phyloP scores from a whole-genome alignment of 192 early-diverging fungal genomes.

The Podila minutissima region DNA sequence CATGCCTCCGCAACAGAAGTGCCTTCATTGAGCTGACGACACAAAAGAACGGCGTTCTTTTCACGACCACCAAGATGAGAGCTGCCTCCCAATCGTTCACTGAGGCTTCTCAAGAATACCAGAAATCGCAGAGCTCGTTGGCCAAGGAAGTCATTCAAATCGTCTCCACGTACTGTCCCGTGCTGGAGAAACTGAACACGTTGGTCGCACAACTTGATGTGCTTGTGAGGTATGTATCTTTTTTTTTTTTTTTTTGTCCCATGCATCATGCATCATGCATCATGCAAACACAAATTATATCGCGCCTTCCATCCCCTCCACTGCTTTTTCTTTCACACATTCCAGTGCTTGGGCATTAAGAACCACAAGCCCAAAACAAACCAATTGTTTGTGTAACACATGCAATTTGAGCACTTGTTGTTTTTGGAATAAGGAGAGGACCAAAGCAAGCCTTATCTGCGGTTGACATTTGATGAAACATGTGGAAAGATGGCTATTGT shows the following conservation, averaged over 20 bases:
- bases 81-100: slow-evolving; percentile 68
- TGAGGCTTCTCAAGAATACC: slow-evolving; percentile 72
- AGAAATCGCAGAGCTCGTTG: slow-evolving; percentile 72
- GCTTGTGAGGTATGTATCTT: slow-evolving; percentile 69
- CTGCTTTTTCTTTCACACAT: not conserved
- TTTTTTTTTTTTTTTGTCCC: not conserved
- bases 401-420: too few species aligned
- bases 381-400: not conserved
- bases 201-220: slow-evolving; percentile 89
- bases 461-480: too few species aligned
- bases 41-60: slow-evolving; percentile 88
- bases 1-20: slow-evolving; percentile 72
- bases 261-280: slow-evolving; percentile 2
- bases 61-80: slow-evolving; percentile 81
- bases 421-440: too few species aligned
- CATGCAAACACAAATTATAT: not conserved
- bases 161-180: slow-evolving; percentile 84
- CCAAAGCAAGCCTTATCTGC: too few species aligned
- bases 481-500: too few species aligned
- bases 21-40: slow-evolving; percentile 88
- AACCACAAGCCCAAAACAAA: not conserved
- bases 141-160: slow-evolving; percentile 92
- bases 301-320: too few species aligned
- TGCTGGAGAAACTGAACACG: slow-evolving; percentile 81
- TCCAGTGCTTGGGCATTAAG: not conserved